phyloP scores from a whole-genome alignment of 2,329 filamentous ascomycete species.

The Diaporthe vaccinii region DNA sequence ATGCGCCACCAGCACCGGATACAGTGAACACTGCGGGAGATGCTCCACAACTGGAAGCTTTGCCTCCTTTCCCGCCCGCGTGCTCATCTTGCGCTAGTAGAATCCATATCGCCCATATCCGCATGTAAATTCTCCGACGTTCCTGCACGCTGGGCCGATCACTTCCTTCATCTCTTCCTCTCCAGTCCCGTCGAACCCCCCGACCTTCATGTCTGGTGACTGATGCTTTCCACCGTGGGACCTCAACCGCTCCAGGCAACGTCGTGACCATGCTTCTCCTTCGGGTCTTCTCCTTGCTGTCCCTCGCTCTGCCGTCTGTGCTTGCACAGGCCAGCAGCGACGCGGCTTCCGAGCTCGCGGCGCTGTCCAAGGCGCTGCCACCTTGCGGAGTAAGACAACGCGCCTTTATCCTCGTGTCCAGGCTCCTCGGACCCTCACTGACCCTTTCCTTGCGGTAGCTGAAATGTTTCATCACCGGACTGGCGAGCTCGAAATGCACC shows the following conservation, averaged over 20 bases:
- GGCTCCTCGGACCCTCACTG: background rate
- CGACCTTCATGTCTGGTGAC: conserved; percentile 1
- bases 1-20: conserved; percentile 17
- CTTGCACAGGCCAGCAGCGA: conserved; percentile 16
- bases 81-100: conserved; percentile 15
- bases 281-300: conserved; percentile 20
- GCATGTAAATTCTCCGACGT: conserved; percentile 33
- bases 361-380: conserved; percentile 35
- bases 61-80: conserved; percentile 18
- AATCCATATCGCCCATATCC: conserved; percentile 23
- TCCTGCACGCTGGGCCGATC: conserved; percentile 13
- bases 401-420: background rate
- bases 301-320: conserved; percentile 13
- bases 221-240: conserved; percentile 16
- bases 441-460: conserved; percentile 27
- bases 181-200: background rate
- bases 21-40: background rate
- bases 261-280: conserved; percentile 27
- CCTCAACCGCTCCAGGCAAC: conserved; percentile 8
- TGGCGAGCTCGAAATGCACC: conserved; percentile 29
- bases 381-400: conserved; percentile 34
- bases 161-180: conserved; percentile 1
- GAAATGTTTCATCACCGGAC: conserved; percentile 25
- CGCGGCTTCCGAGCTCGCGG: conserved; percentile 31
- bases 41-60: conserved; percentile 12